Percentiles rank a stretch among this genome's conserved stretches.
phyloP scores from a whole-genome alignment of 2,329 filamentous ascomycete genomes.

The Aureobasidium sp. region DNA sequence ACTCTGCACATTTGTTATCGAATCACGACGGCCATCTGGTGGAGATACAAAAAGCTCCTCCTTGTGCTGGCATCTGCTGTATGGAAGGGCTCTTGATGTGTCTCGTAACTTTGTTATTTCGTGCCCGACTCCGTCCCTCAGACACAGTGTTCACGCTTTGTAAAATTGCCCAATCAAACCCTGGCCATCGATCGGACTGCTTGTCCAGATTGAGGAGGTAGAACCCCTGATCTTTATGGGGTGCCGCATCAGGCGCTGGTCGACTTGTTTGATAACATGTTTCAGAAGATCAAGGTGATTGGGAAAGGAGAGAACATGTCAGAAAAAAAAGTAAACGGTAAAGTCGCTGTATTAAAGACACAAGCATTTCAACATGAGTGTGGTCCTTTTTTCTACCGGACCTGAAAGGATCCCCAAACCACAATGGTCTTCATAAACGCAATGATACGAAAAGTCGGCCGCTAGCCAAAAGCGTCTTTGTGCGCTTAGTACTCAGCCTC shows the following conservation, averaged over 20 bases:
- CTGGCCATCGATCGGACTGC: neutral
- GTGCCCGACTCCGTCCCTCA: neutral
- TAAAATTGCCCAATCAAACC: neutral
- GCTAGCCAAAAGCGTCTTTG: constrained; percentile 12
- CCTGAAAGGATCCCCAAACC: constrained; percentile 14
- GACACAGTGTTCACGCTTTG: neutral
- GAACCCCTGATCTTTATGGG: neutral
- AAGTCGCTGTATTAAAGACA: constrained; percentile 16
- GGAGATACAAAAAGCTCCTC: neutral
- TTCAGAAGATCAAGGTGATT: neutral
- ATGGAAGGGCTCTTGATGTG: neutral
- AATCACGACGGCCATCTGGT: neutral
- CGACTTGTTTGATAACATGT: neutral
- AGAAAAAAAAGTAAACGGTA: constrained; percentile 11
- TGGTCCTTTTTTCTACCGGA: constrained; percentile 17
- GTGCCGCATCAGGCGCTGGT: neutral
- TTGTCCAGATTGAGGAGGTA: neutral
- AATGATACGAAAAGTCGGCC: constrained; percentile 17
- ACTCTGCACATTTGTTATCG: neutral
- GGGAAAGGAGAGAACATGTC: neutral
- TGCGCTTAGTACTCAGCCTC: constrained; percentile 81
- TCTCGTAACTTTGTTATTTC: neutral
- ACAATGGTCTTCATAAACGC: constrained; percentile 17
- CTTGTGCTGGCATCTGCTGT: neutral
- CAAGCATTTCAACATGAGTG: constrained; percentile 17